Percentiles rank a stretch among this genome's conserved stretches.
phyloP scores from a whole-genome alignment of 2,329 filamentous ascomycete species.

The Scopulariopsis brevicaulis region DNA sequence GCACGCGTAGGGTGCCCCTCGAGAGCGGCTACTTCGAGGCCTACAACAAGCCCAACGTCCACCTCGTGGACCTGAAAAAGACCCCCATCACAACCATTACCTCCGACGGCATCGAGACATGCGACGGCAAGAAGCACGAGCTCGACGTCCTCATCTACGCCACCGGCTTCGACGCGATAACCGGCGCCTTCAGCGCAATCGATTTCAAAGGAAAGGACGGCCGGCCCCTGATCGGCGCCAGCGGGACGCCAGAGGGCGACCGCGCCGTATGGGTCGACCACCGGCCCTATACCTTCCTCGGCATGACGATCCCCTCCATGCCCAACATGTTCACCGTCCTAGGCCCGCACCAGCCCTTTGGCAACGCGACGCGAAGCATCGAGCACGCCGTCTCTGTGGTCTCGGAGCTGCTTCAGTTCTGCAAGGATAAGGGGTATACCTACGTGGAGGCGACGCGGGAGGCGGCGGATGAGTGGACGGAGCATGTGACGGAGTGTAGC shows the following conservation, averaged over 20 bases:
- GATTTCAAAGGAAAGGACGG: slow-evolving; percentile 37
- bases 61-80: slow-evolving; percentile 38
- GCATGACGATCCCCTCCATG: slow-evolving; percentile 50
- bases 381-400: slow-evolving; percentile 23
- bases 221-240: slow-evolving; percentile 40
- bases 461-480: slow-evolving; percentile 27
- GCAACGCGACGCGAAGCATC: slow-evolving; percentile 47
- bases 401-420: slow-evolving; percentile 46
- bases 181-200: slow-evolving; percentile 18
- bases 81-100: slow-evolving; percentile 47
- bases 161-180: slow-evolving; percentile 53
- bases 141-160: slow-evolving; percentile 58
- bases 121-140: slow-evolving; percentile 38
- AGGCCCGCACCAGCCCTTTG: slow-evolving; percentile 51
- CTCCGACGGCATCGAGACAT: slow-evolving; percentile 44
- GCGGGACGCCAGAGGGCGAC: slow-evolving; percentile 23
- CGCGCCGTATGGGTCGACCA: slow-evolving; percentile 14
- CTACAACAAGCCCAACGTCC: slow-evolving; percentile 47
- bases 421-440: slow-evolving; percentile 51
- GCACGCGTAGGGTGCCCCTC: slow-evolving; percentile 48
- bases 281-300: slow-evolving; percentile 50
- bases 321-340: slow-evolving; percentile 56
- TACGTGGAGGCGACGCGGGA: slow-evolving; percentile 38
- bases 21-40: slow-evolving; percentile 59
- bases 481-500: slow-evolving; percentile 33